Evolutionary conservation across 2,329 filamentous ascomycete genomes (phyloP).

Genomic region (Zymoseptoria ardabiliae): DNA sequence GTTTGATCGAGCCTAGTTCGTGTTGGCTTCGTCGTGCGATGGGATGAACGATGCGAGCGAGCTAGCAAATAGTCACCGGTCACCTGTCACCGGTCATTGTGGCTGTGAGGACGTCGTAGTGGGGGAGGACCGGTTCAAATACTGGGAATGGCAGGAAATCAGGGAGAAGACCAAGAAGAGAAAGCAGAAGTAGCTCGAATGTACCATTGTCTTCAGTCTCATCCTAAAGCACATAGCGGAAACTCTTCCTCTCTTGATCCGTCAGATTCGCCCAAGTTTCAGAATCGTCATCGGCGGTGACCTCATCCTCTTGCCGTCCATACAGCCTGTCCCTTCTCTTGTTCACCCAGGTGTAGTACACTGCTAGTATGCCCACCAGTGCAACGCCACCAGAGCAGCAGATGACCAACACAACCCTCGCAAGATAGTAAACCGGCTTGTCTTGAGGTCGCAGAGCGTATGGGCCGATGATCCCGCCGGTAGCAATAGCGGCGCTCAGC

Average conservation of each 20-base stretch:
- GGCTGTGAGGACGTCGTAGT: too few relatives aligned
- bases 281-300: conserved; percentile 3
- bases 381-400: conserved; percentile 27
- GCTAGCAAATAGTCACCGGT: too few relatives aligned
- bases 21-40: too few relatives aligned
- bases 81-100: too few relatives aligned
- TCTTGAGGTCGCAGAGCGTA: conserved; percentile 33
- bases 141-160: too few relatives aligned
- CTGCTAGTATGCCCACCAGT: conserved; percentile 39
- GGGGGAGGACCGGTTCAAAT: too few relatives aligned
- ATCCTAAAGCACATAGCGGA: conserved; percentile 7
- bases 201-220: too few relatives aligned
- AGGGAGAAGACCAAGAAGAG: neutral
- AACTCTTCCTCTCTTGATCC: conserved; percentile 9
- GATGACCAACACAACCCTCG: conserved; percentile 36
- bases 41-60: too few relatives aligned
- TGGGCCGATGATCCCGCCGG: conserved; percentile 38
- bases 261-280: conserved; percentile 10
- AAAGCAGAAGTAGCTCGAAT: too few relatives aligned
- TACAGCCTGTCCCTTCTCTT: conserved; percentile 9
- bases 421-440: conserved; percentile 34
- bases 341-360: conserved; percentile 25
- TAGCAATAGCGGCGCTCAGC: conserved; percentile 22
- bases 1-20: too few relatives aligned
- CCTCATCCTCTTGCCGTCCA: conserved; percentile 1